These are phyloP conservation scores for Aspergillus fijiensis DNA, from an alignment of 2,329 filamentous ascomycete species.

Conservation along the genomic window DNA sequence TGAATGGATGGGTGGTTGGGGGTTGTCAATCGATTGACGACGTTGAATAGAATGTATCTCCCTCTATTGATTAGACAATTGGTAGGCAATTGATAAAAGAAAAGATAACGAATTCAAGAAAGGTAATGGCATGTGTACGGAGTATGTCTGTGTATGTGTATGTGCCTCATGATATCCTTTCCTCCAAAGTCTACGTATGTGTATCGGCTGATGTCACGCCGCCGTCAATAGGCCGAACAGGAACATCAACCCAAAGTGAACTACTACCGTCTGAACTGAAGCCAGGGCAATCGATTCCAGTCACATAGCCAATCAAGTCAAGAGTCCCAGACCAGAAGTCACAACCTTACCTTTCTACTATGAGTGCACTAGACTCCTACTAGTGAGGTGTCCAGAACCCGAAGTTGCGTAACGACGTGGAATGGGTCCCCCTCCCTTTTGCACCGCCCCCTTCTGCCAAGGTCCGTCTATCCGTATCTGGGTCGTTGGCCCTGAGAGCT, in stretches of 20 bases:
- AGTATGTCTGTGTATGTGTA: too few relatives aligned
- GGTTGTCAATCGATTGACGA: too few relatives aligned
- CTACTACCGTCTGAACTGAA: too few relatives aligned
- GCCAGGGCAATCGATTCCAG: not conserved
- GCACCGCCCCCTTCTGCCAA: constrained; percentile 12
- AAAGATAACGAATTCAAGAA: not conserved
- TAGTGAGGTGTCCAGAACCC: constrained; percentile 4
- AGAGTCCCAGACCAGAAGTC: too few relatives aligned
- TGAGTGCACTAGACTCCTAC: not conserved
- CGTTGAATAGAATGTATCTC: too few relatives aligned
- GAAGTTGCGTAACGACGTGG: not conserved
- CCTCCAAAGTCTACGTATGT: too few relatives aligned
- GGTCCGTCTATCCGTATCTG: not conserved
- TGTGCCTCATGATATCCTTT: not conserved
- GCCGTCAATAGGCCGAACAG: not conserved
- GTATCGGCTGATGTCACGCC: not conserved
- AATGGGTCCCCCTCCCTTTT: constrained; percentile 4
- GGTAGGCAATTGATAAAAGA: too few relatives aligned
- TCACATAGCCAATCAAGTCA: not conserved
- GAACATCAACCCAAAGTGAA: too few relatives aligned
- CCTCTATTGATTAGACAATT: too few relatives aligned
- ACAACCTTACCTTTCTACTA: not conserved
- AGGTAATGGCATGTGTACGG: too few relatives aligned
- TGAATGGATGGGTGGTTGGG: too few relatives aligned
- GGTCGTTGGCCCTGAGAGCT: not conserved